A percentile compares a stretch with the other conserved stretches of the same genome.
Evolutionary conservation across 2,329 filamentous ascomycete species (phyloP).

Genomic region (Fusarium tupiense): DNA sequence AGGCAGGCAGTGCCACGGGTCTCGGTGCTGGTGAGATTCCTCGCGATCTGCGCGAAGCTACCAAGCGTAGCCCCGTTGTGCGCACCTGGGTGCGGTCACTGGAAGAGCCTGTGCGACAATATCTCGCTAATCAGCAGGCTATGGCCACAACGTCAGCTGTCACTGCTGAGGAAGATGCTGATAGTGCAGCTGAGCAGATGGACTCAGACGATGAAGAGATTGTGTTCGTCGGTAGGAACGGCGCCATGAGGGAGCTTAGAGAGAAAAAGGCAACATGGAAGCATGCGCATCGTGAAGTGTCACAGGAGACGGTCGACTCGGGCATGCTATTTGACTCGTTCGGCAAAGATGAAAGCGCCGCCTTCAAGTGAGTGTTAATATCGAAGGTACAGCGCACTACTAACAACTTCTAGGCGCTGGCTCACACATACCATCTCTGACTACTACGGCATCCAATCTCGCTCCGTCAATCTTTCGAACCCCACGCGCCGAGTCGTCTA

Average conservation of each 20-base stretch:
- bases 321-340: conserved; percentile 82
- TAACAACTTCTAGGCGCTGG: conserved; percentile 73
- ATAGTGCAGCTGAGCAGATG: conserved; percentile 52
- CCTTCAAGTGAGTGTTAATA: conserved; percentile 75
- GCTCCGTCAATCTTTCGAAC: conserved; percentile 77
- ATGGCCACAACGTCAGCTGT: conserved; percentile 20
- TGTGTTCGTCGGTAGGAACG: conserved; percentile 82
- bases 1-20: conserved; percentile 53
- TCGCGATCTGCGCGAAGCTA: conserved; percentile 79
- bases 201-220: conserved; percentile 81
- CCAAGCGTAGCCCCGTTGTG: conserved; percentile 83
- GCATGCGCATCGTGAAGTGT: conserved; percentile 60
- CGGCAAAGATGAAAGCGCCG: conserved; percentile 77
- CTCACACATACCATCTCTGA: conserved; percentile 90
- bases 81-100: conserved; percentile 83
- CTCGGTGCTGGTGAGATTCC: conserved; percentile 71
- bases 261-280: conserved; percentile 56
- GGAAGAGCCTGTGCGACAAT: conserved; percentile 84
- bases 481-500: conserved; percentile 83
- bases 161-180: conserved; percentile 30
- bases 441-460: conserved; percentile 90
- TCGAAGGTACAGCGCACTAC: not conserved
- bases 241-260: conserved; percentile 60
- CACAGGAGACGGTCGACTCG: conserved; percentile 68
- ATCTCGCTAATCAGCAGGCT: conserved; percentile 66